Evolutionary conservation across 1,284 basidiomycete genomes (phyloP).

Genomic region (Trichosporon faecale): DNA sequence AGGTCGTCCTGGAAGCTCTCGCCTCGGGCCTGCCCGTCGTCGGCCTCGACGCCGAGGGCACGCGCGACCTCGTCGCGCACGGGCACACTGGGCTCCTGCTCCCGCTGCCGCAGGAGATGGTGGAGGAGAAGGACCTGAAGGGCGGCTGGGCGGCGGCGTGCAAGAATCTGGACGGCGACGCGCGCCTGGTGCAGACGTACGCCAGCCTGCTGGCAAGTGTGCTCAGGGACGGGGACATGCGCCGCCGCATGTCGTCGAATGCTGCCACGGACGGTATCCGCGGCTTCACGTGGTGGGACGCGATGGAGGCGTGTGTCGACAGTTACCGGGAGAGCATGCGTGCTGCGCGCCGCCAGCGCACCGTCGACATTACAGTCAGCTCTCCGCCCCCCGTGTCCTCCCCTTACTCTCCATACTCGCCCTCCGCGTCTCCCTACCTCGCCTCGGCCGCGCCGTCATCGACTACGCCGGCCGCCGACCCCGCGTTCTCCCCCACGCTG

Average conservation of each 20-base stretch:
- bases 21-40: conserved; percentile 59
- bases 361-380: not conserved
- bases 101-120: conserved; percentile 36
- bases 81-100: conserved; percentile 55
- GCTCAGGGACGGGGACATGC: conserved; percentile 45
- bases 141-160: conserved; percentile 11
- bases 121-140: conserved; percentile 19
- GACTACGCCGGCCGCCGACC: not conserved
- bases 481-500: not conserved
- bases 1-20: conserved; percentile 60
- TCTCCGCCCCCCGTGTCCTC: not conserved
- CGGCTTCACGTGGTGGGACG: conserved; percentile 58
- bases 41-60: conserved; percentile 60
- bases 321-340: conserved; percentile 55
- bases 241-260: conserved; percentile 52
- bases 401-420: not conserved
- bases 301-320: conserved; percentile 58
- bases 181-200: conserved; percentile 50
- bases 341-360: conserved; percentile 22
- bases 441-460: not conserved
- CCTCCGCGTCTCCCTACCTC: not conserved
- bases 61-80: conserved; percentile 58
- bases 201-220: conserved; percentile 52
- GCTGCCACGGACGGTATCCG: conserved; percentile 51
- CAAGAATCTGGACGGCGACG: conserved; percentile 39